Evolutionary conservation across 805 yeast species (phyloP), one percentile per base, ranked within the genome.

Genomic region (Wickerhamiella azymoides): DNA sequence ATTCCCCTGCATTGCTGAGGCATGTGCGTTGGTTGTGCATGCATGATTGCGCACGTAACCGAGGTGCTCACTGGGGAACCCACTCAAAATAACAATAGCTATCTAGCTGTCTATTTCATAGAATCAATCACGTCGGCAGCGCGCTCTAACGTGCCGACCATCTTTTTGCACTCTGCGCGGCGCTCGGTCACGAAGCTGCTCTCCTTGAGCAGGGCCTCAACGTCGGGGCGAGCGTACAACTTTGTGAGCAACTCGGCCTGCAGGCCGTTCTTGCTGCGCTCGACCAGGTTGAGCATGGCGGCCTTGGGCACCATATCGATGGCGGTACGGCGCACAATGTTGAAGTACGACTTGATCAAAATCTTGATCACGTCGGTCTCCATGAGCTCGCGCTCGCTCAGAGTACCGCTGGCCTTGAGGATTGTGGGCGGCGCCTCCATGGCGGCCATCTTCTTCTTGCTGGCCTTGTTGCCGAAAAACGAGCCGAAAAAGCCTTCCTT

Each of bases 351-450:
- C 43, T 80, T 75, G 53, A 92, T 89, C 61, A 92, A 73, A 49
- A 92, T 72, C 68, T 92, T 92, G 61, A 92, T 92, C 33, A 92
- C 96, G 61, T 92, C 98, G 1, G 97, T 89, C 65, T 92, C 98
- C 76, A 84, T 80, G 19, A 89, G 77, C 68, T 92, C 98, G 55
- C 96, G 79, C 63, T 92, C 98, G 14, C 94, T 79, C 83, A 92
- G 73, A 36, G 78, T 73, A 42, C 96, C 96, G 17, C 89, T 77
- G 8, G 97, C 97, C 63, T 88, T 81, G 58, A 89, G 75, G 5
- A 86, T 88, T 30, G 94, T 77, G 36, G 98, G 98, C 42, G 98
- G 98, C 2, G 97, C 89, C 65, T 89, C 98, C 89, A 89, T 83
- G 16, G 84, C 79, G 25, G 93, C 96, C 57, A 88, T 72, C 66